phyloP scores from a whole-genome alignment of 1,284 basidiomycete genomes.

The Cutaneotrichosporon sp. region DNA sequence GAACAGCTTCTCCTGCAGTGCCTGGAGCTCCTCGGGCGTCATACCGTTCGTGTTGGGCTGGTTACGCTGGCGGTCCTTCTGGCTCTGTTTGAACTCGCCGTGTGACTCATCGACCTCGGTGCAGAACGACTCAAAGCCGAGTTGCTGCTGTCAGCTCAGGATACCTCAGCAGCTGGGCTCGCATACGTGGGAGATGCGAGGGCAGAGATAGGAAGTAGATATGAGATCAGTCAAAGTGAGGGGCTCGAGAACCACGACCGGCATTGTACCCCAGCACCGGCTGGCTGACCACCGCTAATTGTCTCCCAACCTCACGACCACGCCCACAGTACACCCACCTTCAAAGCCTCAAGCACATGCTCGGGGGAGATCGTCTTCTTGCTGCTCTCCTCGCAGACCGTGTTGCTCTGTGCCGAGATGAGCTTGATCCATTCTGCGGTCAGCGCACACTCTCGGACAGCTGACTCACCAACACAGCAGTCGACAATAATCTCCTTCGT shows the following conservation, averaged over 20 bases:
- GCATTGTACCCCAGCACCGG: no score
- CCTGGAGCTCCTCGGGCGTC: constrained; percentile 82
- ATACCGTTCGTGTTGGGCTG: constrained; percentile 86
- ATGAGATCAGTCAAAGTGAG: no score
- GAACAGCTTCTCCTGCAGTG: constrained; percentile 85
- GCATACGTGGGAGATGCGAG: no score
- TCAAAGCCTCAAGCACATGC: constrained; percentile 87
- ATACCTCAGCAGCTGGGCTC: no score
- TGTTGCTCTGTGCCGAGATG: constrained; percentile 95
- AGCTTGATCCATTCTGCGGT: constrained; percentile 90
- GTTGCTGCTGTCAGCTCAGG: constrained; percentile 34
- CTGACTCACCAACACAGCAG: constrained; percentile 87
- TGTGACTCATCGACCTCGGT: constrained; percentile 93
- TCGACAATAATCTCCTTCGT: constrained; percentile 94
- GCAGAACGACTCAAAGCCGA: constrained; percentile 83
- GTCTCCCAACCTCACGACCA: not conserved
- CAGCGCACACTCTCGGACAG: not conserved
- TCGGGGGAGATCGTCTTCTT: constrained; percentile 99
- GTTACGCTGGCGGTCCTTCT: constrained; percentile 60
- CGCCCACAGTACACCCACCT: constrained; percentile 54
- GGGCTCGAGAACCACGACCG: no score
- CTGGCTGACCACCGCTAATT: no score
- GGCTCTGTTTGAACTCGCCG: constrained; percentile 56
- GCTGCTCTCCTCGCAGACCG: constrained; percentile 95
- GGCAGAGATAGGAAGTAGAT: no score